Evolutionary conservation across 495 filamentous ascomycete species (phyloP), one percentile per base, ranked within the genome.

Genomic region (Hapsidospora chrysogenum): DNA sequence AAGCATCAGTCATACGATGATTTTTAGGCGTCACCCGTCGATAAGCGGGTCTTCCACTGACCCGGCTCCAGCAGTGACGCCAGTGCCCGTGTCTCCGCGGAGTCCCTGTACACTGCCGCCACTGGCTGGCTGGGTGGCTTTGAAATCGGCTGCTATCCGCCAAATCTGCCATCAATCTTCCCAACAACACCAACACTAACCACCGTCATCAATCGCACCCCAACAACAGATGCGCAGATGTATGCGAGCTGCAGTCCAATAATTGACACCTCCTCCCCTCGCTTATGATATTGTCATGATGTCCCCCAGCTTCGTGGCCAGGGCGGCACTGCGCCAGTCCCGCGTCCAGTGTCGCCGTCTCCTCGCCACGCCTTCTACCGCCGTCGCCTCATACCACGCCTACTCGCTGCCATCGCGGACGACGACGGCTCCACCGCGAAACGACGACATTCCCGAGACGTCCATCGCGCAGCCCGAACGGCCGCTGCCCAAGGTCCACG

Each of bases 341-440:
- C 63, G 63, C 41, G 58, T 70, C 23, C 48, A n/a, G n/a, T n/a
- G 72, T 27, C 75, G 78, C 31, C 61, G 61, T 85, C 62, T 80
- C 79, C 26, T 73, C 79, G 6, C 51, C 60, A 49, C 44, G 57
- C 58, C 43, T 56, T 53, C n/a, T n/a, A n/a, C n/a, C n/a, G n/a
- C n/a, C n/a, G n/a, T 43, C 57, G 70, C 80, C 21, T 70, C 79
- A 41, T 85, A 85, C 56, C 80, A 76, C 39, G 79, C 85, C 17
- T 78, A 83, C 46, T 60, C 70, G 8, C 60, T 92, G 13, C 61
- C 74, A 3, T 58, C 68, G 4, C 66, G 41, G 17, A 44, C 68
- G 34, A 44, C 68, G 34, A 73, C 78, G 23, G 60, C 70, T 13
- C 66, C 74, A 34, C 78, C 80, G 28, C 75, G 78, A 38, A 82